Evolutionary conservation across 2,329 filamentous ascomycete genomes (phyloP).

Genomic region (Cryphonectria naterciae): DNA sequence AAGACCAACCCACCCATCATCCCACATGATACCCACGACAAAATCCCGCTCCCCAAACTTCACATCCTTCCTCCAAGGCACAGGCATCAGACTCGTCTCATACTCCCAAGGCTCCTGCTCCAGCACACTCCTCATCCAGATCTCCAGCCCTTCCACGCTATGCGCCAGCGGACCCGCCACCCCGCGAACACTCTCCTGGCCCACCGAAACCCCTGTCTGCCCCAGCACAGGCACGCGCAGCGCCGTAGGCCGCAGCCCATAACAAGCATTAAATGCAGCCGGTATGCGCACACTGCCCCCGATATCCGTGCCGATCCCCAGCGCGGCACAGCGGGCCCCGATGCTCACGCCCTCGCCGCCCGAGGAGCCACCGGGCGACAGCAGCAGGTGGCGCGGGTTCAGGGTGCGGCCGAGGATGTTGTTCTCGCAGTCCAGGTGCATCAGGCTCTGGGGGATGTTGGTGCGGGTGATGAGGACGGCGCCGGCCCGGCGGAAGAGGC

Average conservation of each 20-base stretch:
- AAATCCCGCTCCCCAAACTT: slow-evolving; percentile 5
- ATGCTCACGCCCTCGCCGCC: slow-evolving; percentile 48
- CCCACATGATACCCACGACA: slow-evolving; percentile 24
- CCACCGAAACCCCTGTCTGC: neutral
- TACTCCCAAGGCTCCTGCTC: slow-evolving; percentile 22
- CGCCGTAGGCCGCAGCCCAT: slow-evolving; percentile 28
- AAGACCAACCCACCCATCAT: slow-evolving; percentile 21
- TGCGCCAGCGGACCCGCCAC: slow-evolving; percentile 25
- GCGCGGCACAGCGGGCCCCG: slow-evolving; percentile 42
- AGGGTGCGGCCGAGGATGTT: slow-evolving; percentile 45
- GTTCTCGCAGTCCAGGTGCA: slow-evolving; percentile 41
- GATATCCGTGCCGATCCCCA: slow-evolving; percentile 36
- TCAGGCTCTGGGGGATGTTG: slow-evolving; percentile 46
- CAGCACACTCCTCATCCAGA: slow-evolving; percentile 25
- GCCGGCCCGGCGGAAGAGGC: slow-evolving; percentile 41
- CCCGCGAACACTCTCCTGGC: slow-evolving; percentile 19
- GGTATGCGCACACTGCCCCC: slow-evolving; percentile 26
- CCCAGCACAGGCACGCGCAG: slow-evolving; percentile 13
- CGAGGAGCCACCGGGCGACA: slow-evolving; percentile 47
- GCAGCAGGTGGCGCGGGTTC: slow-evolving; percentile 45
- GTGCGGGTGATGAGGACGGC: slow-evolving; percentile 49
- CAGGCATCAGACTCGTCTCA: slow-evolving; percentile 17
- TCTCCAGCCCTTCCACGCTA: slow-evolving; percentile 22
- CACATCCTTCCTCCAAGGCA: slow-evolving; percentile 19
- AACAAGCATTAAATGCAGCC: slow-evolving; percentile 27